Base-by-base conservation (phyloP, 2,329 filamentous ascomycete species). In the Coleophoma cylindrospora region DNA sequence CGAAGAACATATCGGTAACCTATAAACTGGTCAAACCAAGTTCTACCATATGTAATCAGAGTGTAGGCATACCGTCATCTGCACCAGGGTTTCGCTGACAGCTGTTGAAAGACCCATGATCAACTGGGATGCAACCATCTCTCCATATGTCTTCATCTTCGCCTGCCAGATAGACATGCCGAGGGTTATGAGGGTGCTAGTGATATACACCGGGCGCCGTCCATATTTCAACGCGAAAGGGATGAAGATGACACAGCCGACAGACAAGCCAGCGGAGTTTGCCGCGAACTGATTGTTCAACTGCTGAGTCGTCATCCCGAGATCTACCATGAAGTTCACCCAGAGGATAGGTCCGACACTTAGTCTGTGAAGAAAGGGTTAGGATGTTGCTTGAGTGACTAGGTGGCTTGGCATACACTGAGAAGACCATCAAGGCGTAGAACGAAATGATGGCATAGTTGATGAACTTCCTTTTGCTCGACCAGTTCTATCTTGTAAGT, bases 161-260 rank as follows among this genome's bases (percentile, higher is more conserved):
- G 75, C 75, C 4, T 64, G 64, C 74, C 74, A 78, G 19, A 71
- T 56, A n/a, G 61, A 56, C 1, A 64, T 55, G 0, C 51, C 68
- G 36, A 71, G 63, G 44, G 72, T 68, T 1, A 71, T 55, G 0
- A 63, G 56, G 1, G 66, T 64, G 55, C 70, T 74, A 47, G 74
- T 45, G 15, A 76, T 51, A 50, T 76, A 77, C 1, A 76, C 53
- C 2, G 71, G 70, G 12, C 74, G 67, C 4, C 73, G 62, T 2
- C 74, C 74, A 48, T 66, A 75, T 43, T 74, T 75, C 45, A 72
- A 60, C 2, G 70, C 69, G 34, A 77, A 70, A 0, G 73, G 73
- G 2, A 75, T 67, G 36, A 76, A 60, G 9, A 76, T 33, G 3
- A 75, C 48, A 19, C 64, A 65, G 1, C 74, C 72, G 5, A 76